phyloP scores from a whole-genome alignment of 257 asterid species.

The Fraxinus pennsylvanica region DNA sequence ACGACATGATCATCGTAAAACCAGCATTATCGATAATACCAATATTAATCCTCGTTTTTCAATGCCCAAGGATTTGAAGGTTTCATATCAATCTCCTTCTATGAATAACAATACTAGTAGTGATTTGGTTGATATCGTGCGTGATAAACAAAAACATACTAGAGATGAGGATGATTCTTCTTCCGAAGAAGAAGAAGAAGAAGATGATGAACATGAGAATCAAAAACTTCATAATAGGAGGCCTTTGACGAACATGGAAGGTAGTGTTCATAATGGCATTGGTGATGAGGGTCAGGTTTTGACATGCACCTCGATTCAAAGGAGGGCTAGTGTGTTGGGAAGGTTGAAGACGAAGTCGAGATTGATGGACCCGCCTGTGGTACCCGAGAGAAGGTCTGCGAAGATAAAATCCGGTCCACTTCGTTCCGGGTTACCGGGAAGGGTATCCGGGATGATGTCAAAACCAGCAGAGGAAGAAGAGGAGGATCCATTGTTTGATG shows the following conservation, averaged over 20 bases:
- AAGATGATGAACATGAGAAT: background rate
- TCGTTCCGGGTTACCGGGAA: constrained; percentile 48
- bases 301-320: constrained; percentile 59
- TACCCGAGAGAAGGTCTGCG: constrained; percentile 43
- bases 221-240: constrained; percentile 34
- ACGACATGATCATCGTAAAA: constrained; percentile 20
- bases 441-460: constrained; percentile 49
- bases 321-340: constrained; percentile 47
- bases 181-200: no score
- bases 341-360: constrained; percentile 68
- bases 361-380: constrained; percentile 58
- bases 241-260: constrained; percentile 22
- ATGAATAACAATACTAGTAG: constrained; percentile 1
- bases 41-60: constrained; percentile 12
- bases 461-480: constrained; percentile 62
- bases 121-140: constrained; percentile 40
- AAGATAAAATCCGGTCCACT: constrained; percentile 42
- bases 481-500: constrained; percentile 69
- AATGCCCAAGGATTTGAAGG: constrained; percentile 39
- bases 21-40: background rate
- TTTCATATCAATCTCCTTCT: constrained; percentile 30
- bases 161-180: background rate
- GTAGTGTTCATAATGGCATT: constrained; percentile 5
- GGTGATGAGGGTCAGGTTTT: constrained; percentile 46
- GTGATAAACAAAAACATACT: constrained; percentile 32